A percentile compares a stretch with the other conserved stretches of the same genome.
These are phyloP conservation scores for Cordyceps militaris DNA, from an alignment of 2,329 filamentous ascomycete species.

Conservation along the genomic window DNA sequence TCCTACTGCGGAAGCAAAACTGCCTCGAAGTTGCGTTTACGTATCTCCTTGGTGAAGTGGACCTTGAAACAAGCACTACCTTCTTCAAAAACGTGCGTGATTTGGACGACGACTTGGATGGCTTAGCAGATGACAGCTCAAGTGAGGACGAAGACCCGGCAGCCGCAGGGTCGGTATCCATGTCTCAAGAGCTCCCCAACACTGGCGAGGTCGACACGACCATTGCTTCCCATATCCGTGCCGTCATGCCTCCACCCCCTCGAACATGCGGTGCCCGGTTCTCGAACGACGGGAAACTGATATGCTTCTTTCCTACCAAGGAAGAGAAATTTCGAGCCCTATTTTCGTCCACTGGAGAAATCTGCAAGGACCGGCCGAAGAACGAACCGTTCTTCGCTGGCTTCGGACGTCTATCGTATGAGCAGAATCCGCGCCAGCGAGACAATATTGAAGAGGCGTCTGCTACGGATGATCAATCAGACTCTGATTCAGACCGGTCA, in stretches of 20 bases:
- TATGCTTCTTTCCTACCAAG: slow-evolving; percentile 64
- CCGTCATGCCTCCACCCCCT: slow-evolving; percentile 48
- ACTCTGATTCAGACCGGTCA: slow-evolving; percentile 39
- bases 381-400: slow-evolving; percentile 51
- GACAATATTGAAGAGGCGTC: slow-evolving; percentile 43
- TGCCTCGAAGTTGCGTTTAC: slow-evolving; percentile 56
- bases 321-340: slow-evolving; percentile 50
- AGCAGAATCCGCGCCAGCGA: slow-evolving; percentile 41
- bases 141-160: slow-evolving; percentile 62
- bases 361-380: slow-evolving; percentile 41
- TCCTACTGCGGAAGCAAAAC: slow-evolving; percentile 51
- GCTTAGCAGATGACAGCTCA: slow-evolving; percentile 67
- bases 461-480: slow-evolving; percentile 42
- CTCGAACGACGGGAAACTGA: slow-evolving; percentile 53
- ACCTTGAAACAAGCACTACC: slow-evolving; percentile 52
- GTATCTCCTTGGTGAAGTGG: slow-evolving; percentile 56
- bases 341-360: slow-evolving; percentile 39
- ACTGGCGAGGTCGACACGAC: slow-evolving; percentile 48
- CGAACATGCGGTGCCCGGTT: slow-evolving; percentile 55
- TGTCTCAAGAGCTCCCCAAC: slow-evolving; percentile 55
- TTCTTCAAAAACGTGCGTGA: slow-evolving; percentile 60
- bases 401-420: slow-evolving; percentile 48
- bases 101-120: slow-evolving; percentile 49
- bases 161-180: slow-evolving; percentile 46
- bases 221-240: slow-evolving; percentile 44